Evolutionary conservation across 208 protist genomes (phyloP).

Genomic region (Lotmaria passim): DNA sequence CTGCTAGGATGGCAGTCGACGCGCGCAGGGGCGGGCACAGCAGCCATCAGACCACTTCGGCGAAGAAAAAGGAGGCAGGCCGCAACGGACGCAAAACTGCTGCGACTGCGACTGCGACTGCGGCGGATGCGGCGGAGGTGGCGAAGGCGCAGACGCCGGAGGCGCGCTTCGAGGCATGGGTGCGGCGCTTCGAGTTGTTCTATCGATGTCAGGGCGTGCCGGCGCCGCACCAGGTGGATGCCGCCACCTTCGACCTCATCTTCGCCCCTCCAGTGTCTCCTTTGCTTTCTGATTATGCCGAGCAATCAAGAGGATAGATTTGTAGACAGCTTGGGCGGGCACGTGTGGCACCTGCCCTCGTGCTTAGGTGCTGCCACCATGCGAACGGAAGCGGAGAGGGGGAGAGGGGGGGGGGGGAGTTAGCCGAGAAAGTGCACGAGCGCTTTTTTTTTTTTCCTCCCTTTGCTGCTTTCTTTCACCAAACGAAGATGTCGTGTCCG

Average conservation of each 20-base stretch:
- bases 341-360: no score
- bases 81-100: neutral
- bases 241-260: constrained; percentile 51
- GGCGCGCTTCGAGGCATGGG: constrained; percentile 42
- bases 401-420: no score
- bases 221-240: constrained; percentile 49
- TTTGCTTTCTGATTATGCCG: no score
- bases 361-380: no score
- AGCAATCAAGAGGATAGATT: neutral
- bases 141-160: constrained; percentile 5
- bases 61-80: neutral
- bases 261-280: constrained; percentile 33
- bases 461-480: no score
- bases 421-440: no score
- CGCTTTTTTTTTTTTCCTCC: no score
- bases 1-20: neutral
- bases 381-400: no score
- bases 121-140: neutral
- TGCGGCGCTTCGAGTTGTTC: constrained; percentile 38
- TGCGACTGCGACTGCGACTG: neutral
- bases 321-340: neutral
- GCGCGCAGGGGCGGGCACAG: neutral
- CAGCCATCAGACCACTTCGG: neutral
- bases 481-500: no score
- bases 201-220: constrained; percentile 45